phyloP scores from a whole-genome alignment of 345 rosid genomes.

The Aquilaria sinensis region DNA sequence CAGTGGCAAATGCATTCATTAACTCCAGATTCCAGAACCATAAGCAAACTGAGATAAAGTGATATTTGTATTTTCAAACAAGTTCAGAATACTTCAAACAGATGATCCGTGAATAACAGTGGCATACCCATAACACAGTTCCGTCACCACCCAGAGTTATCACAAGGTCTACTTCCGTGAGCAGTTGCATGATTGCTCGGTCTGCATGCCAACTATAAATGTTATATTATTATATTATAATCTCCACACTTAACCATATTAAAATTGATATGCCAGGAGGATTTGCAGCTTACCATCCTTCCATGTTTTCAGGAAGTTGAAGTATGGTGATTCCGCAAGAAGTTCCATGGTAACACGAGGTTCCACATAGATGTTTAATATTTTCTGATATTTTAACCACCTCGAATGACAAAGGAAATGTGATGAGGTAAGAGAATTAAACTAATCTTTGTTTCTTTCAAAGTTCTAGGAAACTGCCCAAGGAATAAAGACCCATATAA shows the following conservation, averaged over 20 bases:
- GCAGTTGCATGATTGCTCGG: constrained; percentile 58
- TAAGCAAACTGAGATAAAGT: too few relatives aligned
- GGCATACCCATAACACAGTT: constrained; percentile 94
- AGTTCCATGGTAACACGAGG: constrained; percentile 83
- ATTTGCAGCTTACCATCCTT: constrained; percentile 56
- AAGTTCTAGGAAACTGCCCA: too few relatives aligned
- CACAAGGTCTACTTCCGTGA: constrained; percentile 85
- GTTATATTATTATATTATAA: too few relatives aligned
- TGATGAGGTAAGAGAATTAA: constrained; percentile 7
- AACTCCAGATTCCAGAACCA: too few relatives aligned
- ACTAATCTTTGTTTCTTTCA: too few relatives aligned
- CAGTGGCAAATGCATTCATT: too few relatives aligned
- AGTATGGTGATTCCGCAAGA: constrained; percentile 69
- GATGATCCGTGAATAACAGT: too few relatives aligned
- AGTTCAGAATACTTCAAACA: too few relatives aligned
- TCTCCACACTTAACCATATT: neutral
- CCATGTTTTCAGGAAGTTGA: constrained; percentile 81
- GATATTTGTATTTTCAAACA: too few relatives aligned
- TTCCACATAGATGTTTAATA: constrained; percentile 73
- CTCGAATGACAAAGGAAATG: constrained; percentile 19
- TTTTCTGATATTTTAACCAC: constrained; percentile 80
- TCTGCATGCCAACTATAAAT: constrained; percentile 40
- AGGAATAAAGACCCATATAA: too few relatives aligned
- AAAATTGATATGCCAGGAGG: neutral
- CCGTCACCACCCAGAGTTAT: constrained; percentile 99